These are phyloP conservation scores for Chaetomium olivaceum DNA, from an alignment of 2,329 filamentous ascomycete species.

Conservation along the genomic window DNA sequence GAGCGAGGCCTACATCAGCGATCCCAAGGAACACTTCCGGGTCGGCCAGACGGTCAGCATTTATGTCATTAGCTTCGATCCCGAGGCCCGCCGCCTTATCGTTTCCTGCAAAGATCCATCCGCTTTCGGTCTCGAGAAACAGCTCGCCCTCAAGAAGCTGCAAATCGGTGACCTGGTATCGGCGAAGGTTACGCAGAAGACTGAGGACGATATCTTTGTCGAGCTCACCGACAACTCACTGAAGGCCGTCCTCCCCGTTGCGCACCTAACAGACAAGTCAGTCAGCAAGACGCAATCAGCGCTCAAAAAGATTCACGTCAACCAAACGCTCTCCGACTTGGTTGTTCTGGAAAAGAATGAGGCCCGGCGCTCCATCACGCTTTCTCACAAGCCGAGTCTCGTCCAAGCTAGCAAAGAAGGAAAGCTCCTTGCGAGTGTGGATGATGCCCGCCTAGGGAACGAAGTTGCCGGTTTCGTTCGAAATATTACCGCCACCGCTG, in stretches of 20 bases:
- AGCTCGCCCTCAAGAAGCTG: slow-evolving; percentile 73
- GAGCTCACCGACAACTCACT: slow-evolving; percentile 73
- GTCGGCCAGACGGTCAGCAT: slow-evolving; percentile 89
- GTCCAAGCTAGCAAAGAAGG: slow-evolving; percentile 71
- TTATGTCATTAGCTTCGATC: slow-evolving; percentile 78
- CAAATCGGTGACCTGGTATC: slow-evolving; percentile 72
- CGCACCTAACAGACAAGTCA: slow-evolving; percentile 84
- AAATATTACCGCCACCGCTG: slow-evolving; percentile 76
- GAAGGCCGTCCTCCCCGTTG: slow-evolving; percentile 73
- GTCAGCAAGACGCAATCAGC: slow-evolving; percentile 73
- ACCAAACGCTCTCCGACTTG: slow-evolving; percentile 79
- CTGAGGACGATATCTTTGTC: slow-evolving; percentile 71
- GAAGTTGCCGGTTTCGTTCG: slow-evolving; percentile 77
- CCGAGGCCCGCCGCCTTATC: slow-evolving; percentile 68
- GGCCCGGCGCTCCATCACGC: slow-evolving; percentile 69
- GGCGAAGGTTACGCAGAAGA: slow-evolving; percentile 80
- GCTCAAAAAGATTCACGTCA: slow-evolving; percentile 78
- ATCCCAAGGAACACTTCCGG: slow-evolving; percentile 86
- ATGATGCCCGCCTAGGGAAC: slow-evolving; percentile 69
- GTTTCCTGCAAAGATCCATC: slow-evolving; percentile 92
- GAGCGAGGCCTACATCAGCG: slow-evolving; percentile 93
- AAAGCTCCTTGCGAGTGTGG: slow-evolving; percentile 70
- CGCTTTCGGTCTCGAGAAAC: slow-evolving; percentile 72
- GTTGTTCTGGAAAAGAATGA: slow-evolving; percentile 84
- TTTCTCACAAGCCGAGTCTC: slow-evolving; percentile 83